A percentile compares a stretch with the other conserved stretches of the same genome.
These are phyloP conservation scores for Zizania palustris DNA, from an alignment of 202 grass and related monocot species.

Conservation along the genomic window DNA sequence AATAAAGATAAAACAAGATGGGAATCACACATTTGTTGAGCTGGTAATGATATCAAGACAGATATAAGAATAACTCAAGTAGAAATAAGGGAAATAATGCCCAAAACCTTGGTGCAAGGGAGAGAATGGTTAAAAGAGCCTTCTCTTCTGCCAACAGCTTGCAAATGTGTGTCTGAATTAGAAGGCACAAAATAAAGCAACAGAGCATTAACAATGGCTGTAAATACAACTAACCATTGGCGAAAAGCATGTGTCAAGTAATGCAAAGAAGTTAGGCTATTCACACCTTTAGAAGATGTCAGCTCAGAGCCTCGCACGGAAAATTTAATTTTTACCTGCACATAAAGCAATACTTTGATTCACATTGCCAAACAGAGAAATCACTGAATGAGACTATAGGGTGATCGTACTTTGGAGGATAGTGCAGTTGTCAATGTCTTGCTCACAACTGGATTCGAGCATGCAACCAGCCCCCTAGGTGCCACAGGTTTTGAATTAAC, in stretches of 20 bases:
- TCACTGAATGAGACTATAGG: background rate
- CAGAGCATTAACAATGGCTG: background rate
- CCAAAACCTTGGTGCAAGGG: slow-evolving; percentile 40
- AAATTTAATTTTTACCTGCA: slow-evolving; percentile 56
- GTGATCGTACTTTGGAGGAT: slow-evolving; percentile 60
- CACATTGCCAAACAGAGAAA: background rate
- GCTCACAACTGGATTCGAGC: slow-evolving; percentile 40
- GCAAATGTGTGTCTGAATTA: slow-evolving; percentile 44
- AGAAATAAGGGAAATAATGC: slow-evolving; percentile 17
- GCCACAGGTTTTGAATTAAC: slow-evolving; percentile 1
- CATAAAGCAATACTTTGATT: slow-evolving; percentile 40
- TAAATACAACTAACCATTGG: background rate
- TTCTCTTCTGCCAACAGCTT: slow-evolving; percentile 34
- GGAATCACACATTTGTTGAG: slow-evolving; percentile 18
- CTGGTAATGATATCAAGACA: background rate
- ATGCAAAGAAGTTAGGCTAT: background rate
- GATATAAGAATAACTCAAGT: background rate
- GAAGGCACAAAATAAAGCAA: background rate
- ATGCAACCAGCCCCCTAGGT: background rate
- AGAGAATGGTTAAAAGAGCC: slow-evolving; percentile 28
- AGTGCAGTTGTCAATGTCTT: slow-evolving; percentile 43
- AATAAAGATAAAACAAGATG: slow-evolving; percentile 3
- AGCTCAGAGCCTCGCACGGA: slow-evolving; percentile 33
- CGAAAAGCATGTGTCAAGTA: background rate
- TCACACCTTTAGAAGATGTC: slow-evolving; percentile 62